These are phyloP conservation scores for Apophysomyces sp. DNA, from an alignment of 371 early-diverging fungal species.

Conservation along the genomic window DNA sequence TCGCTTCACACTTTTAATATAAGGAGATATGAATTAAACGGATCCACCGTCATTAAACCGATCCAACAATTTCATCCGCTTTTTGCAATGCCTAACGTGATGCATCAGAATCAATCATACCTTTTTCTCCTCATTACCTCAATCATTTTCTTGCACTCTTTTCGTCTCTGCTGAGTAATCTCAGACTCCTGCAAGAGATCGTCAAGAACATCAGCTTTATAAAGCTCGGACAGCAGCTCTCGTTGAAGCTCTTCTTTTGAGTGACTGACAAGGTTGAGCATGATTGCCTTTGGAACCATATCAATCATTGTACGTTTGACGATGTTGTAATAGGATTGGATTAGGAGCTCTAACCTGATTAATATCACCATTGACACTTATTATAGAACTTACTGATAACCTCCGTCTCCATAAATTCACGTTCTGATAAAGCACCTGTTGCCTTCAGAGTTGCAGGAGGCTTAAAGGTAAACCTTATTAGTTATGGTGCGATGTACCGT, in stretches of 20 bases:
- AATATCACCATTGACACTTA: neutral
- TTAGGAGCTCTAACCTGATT: constrained; percentile 72
- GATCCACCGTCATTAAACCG: constrained; percentile 35
- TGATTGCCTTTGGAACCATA: constrained; percentile 98
- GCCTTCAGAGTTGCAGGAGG: constrained; percentile 96
- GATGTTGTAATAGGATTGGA: constrained; percentile 96
- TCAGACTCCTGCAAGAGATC: constrained; percentile 96
- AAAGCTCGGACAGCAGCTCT: constrained; percentile 93
- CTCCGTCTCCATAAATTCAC: constrained; percentile 96
- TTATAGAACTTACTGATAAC: constrained; percentile 81
- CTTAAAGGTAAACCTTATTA: constrained; percentile 22
- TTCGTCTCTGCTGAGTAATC: constrained; percentile 84
- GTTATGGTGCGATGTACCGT: neutral
- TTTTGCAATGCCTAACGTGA: constrained; percentile 72
- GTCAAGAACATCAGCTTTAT: constrained; percentile 89
- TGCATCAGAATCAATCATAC: neutral
- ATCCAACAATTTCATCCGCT: constrained; percentile 88
- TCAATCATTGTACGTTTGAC: constrained; percentile 98
- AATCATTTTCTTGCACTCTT: constrained; percentile 98
- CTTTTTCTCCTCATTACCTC: constrained; percentile 45
- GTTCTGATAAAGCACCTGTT: constrained; percentile 91
- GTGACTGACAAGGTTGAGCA: constrained; percentile 93
- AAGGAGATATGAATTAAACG: neutral
- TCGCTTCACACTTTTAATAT: too few relatives aligned
- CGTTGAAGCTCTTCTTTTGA: constrained; percentile 95